A percentile compares a stretch with the other conserved stretches of the same genome.
Evolutionary conservation across 305 asterid species (phyloP).

Genomic region (Fraxinus dipetala): DNA sequence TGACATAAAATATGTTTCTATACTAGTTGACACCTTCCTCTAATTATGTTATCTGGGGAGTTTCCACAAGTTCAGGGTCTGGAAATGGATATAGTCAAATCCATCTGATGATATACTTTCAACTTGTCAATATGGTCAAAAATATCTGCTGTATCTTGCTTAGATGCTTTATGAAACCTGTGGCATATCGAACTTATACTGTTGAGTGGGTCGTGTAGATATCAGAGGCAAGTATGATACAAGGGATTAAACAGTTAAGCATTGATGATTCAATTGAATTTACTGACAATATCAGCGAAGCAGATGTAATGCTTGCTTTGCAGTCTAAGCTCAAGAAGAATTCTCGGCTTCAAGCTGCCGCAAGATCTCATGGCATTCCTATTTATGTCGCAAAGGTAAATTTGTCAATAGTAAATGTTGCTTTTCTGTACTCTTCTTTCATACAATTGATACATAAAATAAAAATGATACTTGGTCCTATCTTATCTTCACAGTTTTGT

Average conservation of each 20-base stretch:
- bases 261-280: slow-evolving; percentile 52
- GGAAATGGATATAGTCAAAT: slow-evolving; percentile 1
- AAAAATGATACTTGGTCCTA: slow-evolving; percentile 10
- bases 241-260: slow-evolving; percentile 74
- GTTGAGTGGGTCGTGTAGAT: slow-evolving; percentile 64
- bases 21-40: slow-evolving; percentile 2
- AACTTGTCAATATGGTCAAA: slow-evolving; percentile 9
- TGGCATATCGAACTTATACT: slow-evolving; percentile 39
- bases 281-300: slow-evolving; percentile 92
- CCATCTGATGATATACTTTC: neutral
- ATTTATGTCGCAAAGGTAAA: slow-evolving; percentile 71
- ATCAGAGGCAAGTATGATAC: slow-evolving; percentile 71
- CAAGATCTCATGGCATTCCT: slow-evolving; percentile 81
- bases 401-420: slow-evolving; percentile 11
- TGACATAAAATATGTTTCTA: neutral
- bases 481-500: neutral
- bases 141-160: slow-evolving; percentile 13
- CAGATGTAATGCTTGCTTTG: slow-evolving; percentile 79
- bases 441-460: slow-evolving; percentile 5
- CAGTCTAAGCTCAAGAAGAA: slow-evolving; percentile 91
- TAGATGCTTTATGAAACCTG: slow-evolving; percentile 28
- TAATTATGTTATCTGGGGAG: slow-evolving; percentile 4
- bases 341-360: slow-evolving; percentile 91
- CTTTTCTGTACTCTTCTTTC: slow-evolving; percentile 5
- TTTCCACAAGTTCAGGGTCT: neutral